phyloP scores from a whole-genome alignment of 129 eudicot species.

The Cynara cardunculus region DNA sequence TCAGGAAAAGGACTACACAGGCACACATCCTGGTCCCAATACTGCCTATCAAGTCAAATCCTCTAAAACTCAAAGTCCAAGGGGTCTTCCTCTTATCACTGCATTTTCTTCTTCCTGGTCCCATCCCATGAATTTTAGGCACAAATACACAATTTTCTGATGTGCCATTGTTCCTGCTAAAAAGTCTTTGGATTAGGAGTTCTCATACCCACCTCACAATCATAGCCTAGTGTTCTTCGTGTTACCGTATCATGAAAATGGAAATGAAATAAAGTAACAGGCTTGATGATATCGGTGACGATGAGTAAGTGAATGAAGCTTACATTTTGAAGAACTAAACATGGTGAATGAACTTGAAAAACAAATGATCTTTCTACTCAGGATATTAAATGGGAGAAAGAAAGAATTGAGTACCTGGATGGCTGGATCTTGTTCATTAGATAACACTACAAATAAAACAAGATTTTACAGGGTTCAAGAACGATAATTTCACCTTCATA shows the following conservation, averaged over 20 bases:
- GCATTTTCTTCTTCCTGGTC: constrained; percentile 7
- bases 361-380: background rate
- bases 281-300: background rate
- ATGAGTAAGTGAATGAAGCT: too few relatives aligned
- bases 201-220: constrained; percentile 13
- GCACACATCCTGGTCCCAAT: constrained; percentile 2
- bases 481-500: background rate
- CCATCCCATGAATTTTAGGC: constrained; percentile 18
- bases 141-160: background rate
- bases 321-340: constrained; percentile 1
- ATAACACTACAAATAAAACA: background rate
- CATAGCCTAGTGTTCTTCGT: too few relatives aligned
- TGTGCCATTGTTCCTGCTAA: background rate
- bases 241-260: constrained; percentile 2
- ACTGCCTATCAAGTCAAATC: constrained; percentile 9
- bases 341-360: background rate
- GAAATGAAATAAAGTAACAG: background rate
- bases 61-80: constrained; percentile 13
- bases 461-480: background rate
- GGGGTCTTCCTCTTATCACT: constrained; percentile 26
- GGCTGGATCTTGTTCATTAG: background rate
- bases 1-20: constrained; percentile 17
- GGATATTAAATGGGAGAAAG: background rate
- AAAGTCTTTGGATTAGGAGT: constrained; percentile 6
- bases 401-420: background rate